Evolutionary conservation across 2,329 filamentous ascomycete species (phyloP), one percentile per base, ranked within the genome.

Genomic region (Fusarium virguliforme): DNA sequence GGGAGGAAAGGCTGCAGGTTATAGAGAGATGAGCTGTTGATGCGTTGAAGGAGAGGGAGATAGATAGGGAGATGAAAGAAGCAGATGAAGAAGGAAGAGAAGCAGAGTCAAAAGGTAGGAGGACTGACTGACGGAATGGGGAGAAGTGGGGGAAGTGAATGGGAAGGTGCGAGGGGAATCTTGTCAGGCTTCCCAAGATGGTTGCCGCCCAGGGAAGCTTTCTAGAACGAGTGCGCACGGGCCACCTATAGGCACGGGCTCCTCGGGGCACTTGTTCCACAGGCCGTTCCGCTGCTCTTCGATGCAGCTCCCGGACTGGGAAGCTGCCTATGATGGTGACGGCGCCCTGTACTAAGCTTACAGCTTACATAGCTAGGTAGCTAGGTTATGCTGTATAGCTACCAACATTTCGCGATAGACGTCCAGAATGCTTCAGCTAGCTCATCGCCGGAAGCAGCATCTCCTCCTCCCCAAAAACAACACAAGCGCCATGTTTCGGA

Each of bases 151-250:
- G 50, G 41, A 34, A 51, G 38, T 43, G 62, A 41, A 55, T 22
- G 40, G 46, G 24, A 54, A 60, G 37, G 30, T 37, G 32, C 26
- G 57, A 61, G 62, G 57, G 54, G 61, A 63, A 37, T 59, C 61
- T 48, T 48, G 43, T 48, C 30, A 30, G 43, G 28, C 56, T 50
- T 67, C 58, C 65, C 65, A 64, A 70, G 70, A 64, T 67, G 70
- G 65, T 64, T 71, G 71, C 70, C 67, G 63, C 60, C 46, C 61
- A 75, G 68, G 69, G 75, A 77, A 77, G 74, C 75, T 76, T 77
- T 77, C 75, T 77, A 77, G 75, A 77, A 77, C 54, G 67, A 56
- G 26, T 9, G 48, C 13, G 75, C 75, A 76, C 74, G 74, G 64
- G n/a, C 68, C 75, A 65, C 6, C 4, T 0, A 1, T 18, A 8